These are phyloP conservation scores for Psilocybe cyanescens DNA, from an alignment of 768 basidiomycete species.

Conservation along the genomic window DNA sequence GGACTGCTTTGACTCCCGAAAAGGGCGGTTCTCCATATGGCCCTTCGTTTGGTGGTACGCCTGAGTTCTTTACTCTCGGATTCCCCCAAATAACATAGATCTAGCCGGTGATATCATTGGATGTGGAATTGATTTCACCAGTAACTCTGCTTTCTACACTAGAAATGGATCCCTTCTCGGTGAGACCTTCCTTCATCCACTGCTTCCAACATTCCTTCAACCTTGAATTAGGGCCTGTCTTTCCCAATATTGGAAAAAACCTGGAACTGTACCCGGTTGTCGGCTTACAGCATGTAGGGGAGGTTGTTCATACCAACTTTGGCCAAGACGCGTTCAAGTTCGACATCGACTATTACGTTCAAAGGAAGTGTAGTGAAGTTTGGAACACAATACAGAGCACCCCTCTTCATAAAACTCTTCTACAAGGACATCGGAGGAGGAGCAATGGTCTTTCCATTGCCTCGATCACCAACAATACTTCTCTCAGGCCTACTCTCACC, in stretches of 20 bases:
- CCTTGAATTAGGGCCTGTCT: conserved; percentile 56
- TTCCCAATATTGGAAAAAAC: conserved; percentile 71
- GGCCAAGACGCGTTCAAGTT: conserved; percentile 85
- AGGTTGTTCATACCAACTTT: conserved; percentile 86
- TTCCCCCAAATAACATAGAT: conserved; percentile 7
- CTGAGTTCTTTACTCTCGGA: background rate
- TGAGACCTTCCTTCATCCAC: conserved; percentile 27
- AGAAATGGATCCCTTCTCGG: conserved; percentile 82
- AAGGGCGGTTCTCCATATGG: conserved; percentile 76
- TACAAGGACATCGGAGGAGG: conserved; percentile 29
- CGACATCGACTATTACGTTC: conserved; percentile 88
- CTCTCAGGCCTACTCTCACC: conserved; percentile 32
- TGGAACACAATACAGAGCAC: conserved; percentile 72
- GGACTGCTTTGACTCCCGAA: conserved; percentile 74
- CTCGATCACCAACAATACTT: conserved; percentile 25
- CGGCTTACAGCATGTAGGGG: conserved; percentile 80
- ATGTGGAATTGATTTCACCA: conserved; percentile 90
- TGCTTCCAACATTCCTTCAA: background rate
- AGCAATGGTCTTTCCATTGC: conserved; percentile 24
- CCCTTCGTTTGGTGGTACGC: conserved; percentile 79
- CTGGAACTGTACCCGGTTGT: conserved; percentile 83
- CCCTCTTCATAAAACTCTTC: conserved; percentile 45
- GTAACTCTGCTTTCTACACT: conserved; percentile 83
- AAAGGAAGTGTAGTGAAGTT: conserved; percentile 63
- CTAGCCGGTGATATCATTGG: conserved; percentile 88